Conservation (phyloP, 345 rosid species). For the Hirschfeldia incana region DNA sequence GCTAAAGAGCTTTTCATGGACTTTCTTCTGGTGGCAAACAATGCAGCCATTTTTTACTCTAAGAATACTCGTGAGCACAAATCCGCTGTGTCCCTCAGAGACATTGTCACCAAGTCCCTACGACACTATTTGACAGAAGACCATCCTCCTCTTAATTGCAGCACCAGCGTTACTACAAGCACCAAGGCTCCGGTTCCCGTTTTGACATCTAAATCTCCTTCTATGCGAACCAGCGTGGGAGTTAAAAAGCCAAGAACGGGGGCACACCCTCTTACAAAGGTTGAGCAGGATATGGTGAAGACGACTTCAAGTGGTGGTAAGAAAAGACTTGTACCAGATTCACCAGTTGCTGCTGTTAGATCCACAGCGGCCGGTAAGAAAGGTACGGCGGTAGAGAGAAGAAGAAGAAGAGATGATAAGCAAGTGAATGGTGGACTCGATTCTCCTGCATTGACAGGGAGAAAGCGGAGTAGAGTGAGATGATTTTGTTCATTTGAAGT, state of each 20-base stretch:
- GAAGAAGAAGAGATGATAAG: slow-evolving; percentile 5
- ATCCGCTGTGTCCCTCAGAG: slow-evolving; percentile 64
- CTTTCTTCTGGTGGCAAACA: slow-evolving; percentile 71
- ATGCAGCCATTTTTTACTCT: slow-evolving; percentile 72
- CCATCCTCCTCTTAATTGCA: slow-evolving; percentile 24
- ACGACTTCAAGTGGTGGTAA: slow-evolving; percentile 42
- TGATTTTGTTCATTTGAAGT: slow-evolving; percentile 31
- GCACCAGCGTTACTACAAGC: slow-evolving; percentile 27
- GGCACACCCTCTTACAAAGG: slow-evolving; percentile 10
- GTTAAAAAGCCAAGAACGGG: slow-evolving; percentile 44
- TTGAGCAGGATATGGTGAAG: slow-evolving; percentile 16
- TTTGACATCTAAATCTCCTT: slow-evolving; percentile 24
- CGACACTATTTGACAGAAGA: slow-evolving; percentile 46
- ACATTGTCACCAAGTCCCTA: slow-evolving; percentile 52
- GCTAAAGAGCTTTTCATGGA: slow-evolving; percentile 66
- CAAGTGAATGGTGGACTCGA: slow-evolving; percentile 31
- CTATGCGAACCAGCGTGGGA: slow-evolving; percentile 34
- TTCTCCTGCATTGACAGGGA: slow-evolving; percentile 38
- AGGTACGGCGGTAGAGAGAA: slow-evolving; percentile 25
- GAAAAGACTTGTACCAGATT: slow-evolving; percentile 28
- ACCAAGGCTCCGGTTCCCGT: slow-evolving; percentile 16
- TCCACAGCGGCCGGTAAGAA: slow-evolving; percentile 41
- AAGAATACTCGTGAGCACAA: slow-evolving; percentile 80
- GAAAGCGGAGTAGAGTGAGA: slow-evolving; percentile 53
- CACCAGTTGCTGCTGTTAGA: slow-evolving; percentile 45